phyloP scores from a whole-genome alignment of 495 filamentous ascomycete genomes.

The Podospora australis region DNA sequence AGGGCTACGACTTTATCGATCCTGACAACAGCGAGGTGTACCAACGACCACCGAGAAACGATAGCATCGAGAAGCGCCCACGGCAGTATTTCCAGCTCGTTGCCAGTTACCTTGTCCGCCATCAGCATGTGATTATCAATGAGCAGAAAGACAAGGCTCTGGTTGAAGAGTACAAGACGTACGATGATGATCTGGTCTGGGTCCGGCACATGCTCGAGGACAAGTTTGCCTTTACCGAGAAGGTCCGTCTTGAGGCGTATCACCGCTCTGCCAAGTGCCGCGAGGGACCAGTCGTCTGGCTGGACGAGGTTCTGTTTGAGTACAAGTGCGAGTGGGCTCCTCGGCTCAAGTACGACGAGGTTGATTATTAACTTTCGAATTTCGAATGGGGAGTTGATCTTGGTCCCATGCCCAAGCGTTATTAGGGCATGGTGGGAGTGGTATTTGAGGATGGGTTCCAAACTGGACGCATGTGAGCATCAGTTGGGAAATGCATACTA shows the following conservation, averaged over 20 bases:
- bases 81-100: not conserved
- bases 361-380: too few species aligned
- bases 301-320: slow-evolving; percentile 9
- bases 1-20: slow-evolving; percentile 27
- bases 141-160: not conserved
- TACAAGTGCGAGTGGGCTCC: not conserved
- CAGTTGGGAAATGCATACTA: too few species aligned
- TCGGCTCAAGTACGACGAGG: too few species aligned
- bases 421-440: too few species aligned
- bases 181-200: slow-evolving; percentile 15
- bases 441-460: too few species aligned
- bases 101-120: not conserved
- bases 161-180: not conserved
- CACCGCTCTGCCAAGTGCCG: not conserved
- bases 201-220: slow-evolving; percentile 15
- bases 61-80: not conserved
- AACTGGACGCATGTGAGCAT: too few species aligned
- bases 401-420: too few species aligned
- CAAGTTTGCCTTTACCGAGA: slow-evolving; percentile 11
- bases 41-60: slow-evolving; percentile 7
- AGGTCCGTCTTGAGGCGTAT: slow-evolving; percentile 2
- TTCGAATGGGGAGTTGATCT: too few species aligned
- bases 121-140: too few species aligned
- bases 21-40: slow-evolving; percentile 14
- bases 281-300: not conserved